phyloP scores from a whole-genome alignment of 352 stramenopile genomes.

The Globisporangium camurandrum region DNA sequence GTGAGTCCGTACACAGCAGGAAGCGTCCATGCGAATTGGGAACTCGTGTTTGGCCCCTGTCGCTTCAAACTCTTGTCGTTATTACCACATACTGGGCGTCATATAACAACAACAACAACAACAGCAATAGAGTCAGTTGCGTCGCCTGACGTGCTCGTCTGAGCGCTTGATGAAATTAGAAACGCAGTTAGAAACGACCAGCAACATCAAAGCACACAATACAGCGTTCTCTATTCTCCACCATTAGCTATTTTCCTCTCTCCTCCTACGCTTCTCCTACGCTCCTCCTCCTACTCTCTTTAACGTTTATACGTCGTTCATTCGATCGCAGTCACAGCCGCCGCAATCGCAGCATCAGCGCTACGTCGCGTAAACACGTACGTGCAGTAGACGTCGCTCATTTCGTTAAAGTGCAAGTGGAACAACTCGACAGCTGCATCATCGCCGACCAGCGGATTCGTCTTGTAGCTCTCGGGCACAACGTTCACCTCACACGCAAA shows the following conservation, averaged over 20 bases:
- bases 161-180: too few relatives aligned
- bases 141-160: too few relatives aligned
- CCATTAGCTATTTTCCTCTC: too few relatives aligned
- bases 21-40: conserved; percentile 68
- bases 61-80: conserved; percentile 50
- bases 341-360: neutral
- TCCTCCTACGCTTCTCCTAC: too few relatives aligned
- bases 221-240: too few relatives aligned
- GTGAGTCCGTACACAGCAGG: conserved; percentile 58
- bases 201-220: too few relatives aligned
- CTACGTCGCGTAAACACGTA: conserved; percentile 73
- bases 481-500: conserved; percentile 57
- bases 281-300: too few relatives aligned
- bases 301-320: too few relatives aligned
- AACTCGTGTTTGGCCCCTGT: conserved; percentile 63
- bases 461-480: conserved; percentile 77
- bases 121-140: neutral
- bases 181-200: too few relatives aligned
- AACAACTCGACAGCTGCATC: conserved; percentile 67
- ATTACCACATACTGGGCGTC: conserved; percentile 41
- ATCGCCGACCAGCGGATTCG: conserved; percentile 70
- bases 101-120: conserved; percentile 10
- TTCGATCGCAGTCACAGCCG: too few relatives aligned
- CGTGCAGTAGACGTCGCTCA: conserved; percentile 84
- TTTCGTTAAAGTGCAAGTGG: conserved; percentile 85